A percentile compares a stretch with the other conserved stretches of the same genome.
Evolutionary conservation across 1,284 basidiomycete genomes (phyloP).

Genomic region (Cystobasidiaceae sp.): DNA sequence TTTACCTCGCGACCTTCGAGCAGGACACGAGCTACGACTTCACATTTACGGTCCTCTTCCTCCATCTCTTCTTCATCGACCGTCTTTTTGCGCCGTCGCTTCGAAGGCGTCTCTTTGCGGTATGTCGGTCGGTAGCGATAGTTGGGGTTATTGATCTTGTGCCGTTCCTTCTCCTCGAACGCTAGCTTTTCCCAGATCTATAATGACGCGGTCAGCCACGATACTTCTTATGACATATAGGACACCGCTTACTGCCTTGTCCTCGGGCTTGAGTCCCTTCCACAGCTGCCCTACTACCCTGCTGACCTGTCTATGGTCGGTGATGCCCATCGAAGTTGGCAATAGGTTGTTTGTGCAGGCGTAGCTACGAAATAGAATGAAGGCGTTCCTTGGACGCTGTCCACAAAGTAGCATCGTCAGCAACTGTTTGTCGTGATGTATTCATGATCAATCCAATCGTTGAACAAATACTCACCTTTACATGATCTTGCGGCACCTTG

Average conservation of each 20-base stretch:
- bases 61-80: slow-evolving; percentile 27
- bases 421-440: slow-evolving; percentile 35
- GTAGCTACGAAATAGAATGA: slow-evolving; percentile 87
- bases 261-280: slow-evolving; percentile 38
- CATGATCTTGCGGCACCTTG: slow-evolving; percentile 26
- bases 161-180: slow-evolving; percentile 40
- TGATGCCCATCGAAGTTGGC: slow-evolving; percentile 37
- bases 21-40: slow-evolving; percentile 45
- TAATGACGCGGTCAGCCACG: too few species aligned
- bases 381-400: slow-evolving; percentile 87
- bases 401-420: slow-evolving; percentile 53
- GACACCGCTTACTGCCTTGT: slow-evolving; percentile 32
- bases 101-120: slow-evolving; percentile 32
- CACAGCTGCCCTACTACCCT: slow-evolving; percentile 43
- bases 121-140: slow-evolving; percentile 43
- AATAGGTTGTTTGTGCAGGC: slow-evolving; percentile 57
- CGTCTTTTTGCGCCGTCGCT: slow-evolving; percentile 30
- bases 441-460: not conserved
- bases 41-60: slow-evolving; percentile 34
- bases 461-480: slow-evolving; percentile 5
- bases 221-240: not conserved
- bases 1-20: slow-evolving; percentile 34
- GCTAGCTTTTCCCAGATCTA: slow-evolving; percentile 42
- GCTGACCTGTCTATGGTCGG: slow-evolving; percentile 44
- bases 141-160: slow-evolving; percentile 40